Evolutionary conservation across 202 grass and related monocot species (phyloP).

Genomic region (Dendrocalamus latiflorus): DNA sequence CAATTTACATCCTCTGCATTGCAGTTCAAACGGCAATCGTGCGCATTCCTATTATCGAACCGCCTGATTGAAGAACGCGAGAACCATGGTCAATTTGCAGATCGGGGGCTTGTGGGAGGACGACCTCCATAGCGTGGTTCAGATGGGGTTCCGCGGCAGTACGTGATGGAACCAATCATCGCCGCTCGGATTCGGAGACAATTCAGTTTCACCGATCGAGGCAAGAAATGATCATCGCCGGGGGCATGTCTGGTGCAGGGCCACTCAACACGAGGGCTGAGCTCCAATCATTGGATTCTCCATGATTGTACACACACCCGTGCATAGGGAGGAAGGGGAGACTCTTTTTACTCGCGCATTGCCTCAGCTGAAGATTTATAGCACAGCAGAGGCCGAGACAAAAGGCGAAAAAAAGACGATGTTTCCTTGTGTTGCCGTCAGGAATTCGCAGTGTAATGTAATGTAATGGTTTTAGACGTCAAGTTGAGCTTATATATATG

Average conservation of each 20-base stretch:
- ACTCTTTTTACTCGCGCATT: background rate
- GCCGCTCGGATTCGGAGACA: conserved; percentile 4
- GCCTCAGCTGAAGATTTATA: background rate
- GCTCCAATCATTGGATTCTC: conserved; percentile 29
- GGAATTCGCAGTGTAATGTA: background rate
- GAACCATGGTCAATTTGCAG: conserved; percentile 7
- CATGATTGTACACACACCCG: conserved; percentile 18
- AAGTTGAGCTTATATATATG: background rate
- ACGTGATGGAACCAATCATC: background rate
- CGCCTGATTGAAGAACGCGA: background rate
- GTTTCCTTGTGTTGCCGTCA: background rate
- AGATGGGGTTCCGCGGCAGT: conserved; percentile 50
- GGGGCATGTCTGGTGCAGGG: conserved; percentile 6
- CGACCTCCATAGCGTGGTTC: conserved; percentile 63
- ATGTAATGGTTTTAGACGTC: background rate
- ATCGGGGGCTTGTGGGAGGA: conserved; percentile 46
- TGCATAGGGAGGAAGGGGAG: background rate
- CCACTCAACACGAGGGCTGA: background rate
- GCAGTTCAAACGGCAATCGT: background rate
- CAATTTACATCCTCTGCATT: background rate
- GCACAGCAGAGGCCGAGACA: background rate
- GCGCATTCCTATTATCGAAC: background rate
- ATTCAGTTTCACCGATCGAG: conserved; percentile 17
- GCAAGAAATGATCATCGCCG: background rate
- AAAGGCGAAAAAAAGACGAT: background rate